phyloP scores from a whole-genome alignment of 768 basidiomycete species.

The Rubroboletus pulcherrimus region DNA sequence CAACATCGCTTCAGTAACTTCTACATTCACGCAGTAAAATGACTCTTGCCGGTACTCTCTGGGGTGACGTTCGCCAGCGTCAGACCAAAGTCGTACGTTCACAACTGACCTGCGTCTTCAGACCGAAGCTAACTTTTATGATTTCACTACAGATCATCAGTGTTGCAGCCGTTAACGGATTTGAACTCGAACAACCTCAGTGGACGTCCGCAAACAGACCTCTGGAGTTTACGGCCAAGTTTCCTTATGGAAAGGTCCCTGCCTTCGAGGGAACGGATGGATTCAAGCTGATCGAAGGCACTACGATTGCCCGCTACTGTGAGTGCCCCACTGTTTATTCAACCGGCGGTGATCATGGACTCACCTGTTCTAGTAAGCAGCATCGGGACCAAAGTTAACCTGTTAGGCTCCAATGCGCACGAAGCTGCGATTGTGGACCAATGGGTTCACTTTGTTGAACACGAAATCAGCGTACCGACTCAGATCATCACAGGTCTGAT shows the following conservation, averaged over 20 bases:
- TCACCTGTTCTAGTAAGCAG: conserved; percentile 7
- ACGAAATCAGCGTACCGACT: conserved; percentile 4
- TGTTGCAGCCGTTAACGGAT: conserved; percentile 17
- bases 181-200: conserved; percentile 11
- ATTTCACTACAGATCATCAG: conserved; percentile 10
- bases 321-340: background rate
- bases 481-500: conserved; percentile 1
- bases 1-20: background rate
- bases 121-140: background rate
- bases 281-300: conserved; percentile 16
- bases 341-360: background rate
- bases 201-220: conserved; percentile 16
- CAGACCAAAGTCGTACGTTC: conserved; percentile 25
- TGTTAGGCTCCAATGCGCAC: conserved; percentile 11
- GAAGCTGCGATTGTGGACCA: conserved; percentile 12
- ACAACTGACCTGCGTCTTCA: background rate
- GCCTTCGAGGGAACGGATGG: conserved; percentile 20
- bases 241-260: conserved; percentile 23
- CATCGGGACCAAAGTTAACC: conserved; percentile 5
- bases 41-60: conserved; percentile 18
- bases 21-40: conserved; percentile 3
- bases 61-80: conserved; percentile 16
- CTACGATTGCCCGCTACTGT: conserved; percentile 23
- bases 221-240: conserved; percentile 10
- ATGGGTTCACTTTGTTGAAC: conserved; percentile 13